Evolutionary conservation across 2,329 filamentous ascomycete species (phyloP), one percentile per base, ranked within the genome.

Genomic region (Pseudogymnoascus sp.): DNA sequence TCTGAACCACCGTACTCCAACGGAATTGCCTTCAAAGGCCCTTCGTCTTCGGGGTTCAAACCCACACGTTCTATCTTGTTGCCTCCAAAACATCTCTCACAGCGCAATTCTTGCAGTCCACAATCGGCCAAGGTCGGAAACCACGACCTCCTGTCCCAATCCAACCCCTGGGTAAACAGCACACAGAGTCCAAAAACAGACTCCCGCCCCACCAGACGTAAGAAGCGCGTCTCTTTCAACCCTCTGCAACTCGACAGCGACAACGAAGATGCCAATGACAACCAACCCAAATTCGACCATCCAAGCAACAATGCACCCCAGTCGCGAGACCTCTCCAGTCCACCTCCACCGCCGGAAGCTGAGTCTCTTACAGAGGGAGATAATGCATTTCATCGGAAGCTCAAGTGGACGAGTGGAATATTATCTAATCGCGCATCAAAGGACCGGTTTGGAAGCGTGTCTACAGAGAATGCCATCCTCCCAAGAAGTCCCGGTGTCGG

Each of bases 181-280:
- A 33, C 49, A 21, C 49, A 55, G 16, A 55, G 29, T 11, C 49
- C 49, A 12, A 21, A 21, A 21, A 7, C 31, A 35, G 66, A 61
- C 35, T 12, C 55, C 33, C 26, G 60, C 39, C 49, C 65, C 1
- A 58, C 7, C 19, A 68, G 64, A 52, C 39, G 60, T 12, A 66
- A 64, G 14, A 72, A 72, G 63, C 61, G 67, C 10, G 71, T 73
- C 5, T 73, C 69, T 14, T 73, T 72, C 62, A 65, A 65, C n/a
- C 19, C 63, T 23, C 45, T 65, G n/a, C 41, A 61, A 55, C n/a
- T 19, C n/a, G 49, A 35, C 23, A 14, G 49, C 5, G 49, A 55
- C 29, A 55, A 21, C 10, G 29, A 33, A 21, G 49, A 8, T 29
- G 26, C 26, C 26, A 7, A 6, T 29, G 26, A 55, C 16, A 26